Conservation (phyloP, 2,329 filamentous ascomycete species). For the Diaporthe sp. region DNA sequence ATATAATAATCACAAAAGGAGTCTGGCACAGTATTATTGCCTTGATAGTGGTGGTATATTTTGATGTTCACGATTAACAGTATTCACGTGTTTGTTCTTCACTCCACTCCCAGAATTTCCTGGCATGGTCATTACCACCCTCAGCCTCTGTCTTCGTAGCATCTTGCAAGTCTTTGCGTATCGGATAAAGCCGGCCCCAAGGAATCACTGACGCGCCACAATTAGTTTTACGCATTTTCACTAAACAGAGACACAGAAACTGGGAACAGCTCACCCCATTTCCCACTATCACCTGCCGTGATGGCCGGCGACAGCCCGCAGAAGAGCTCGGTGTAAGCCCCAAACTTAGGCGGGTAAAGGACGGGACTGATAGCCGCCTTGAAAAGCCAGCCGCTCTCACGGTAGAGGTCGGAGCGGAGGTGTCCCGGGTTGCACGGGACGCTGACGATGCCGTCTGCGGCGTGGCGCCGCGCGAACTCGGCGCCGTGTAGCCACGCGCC, state of each 20-base stretch:
- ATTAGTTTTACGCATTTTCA: not conserved
- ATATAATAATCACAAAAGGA: not conserved
- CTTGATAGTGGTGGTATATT: not conserved
- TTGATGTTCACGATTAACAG: not conserved
- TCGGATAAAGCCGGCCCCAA: slow-evolving; percentile 49
- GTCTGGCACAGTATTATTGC: not conserved
- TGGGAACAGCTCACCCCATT: slow-evolving; percentile 36
- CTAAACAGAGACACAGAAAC: not conserved
- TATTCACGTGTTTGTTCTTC: slow-evolving; percentile 47
- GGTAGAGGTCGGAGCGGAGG: slow-evolving; percentile 39
- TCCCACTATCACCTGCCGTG: slow-evolving; percentile 40
- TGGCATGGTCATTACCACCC: slow-evolving; percentile 48
- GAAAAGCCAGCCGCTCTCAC: slow-evolving; percentile 20
- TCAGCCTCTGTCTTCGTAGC: slow-evolving; percentile 46
- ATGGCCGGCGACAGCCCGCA: slow-evolving; percentile 49
- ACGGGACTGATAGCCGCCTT: not conserved
- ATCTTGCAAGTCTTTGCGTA: slow-evolving; percentile 43
- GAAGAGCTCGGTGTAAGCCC: slow-evolving; percentile 53
- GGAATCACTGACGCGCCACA: slow-evolving; percentile 44
- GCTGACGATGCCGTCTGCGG: slow-evolving; percentile 39
- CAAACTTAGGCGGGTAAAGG: slow-evolving; percentile 39
- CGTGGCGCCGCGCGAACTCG: slow-evolving; percentile 40
- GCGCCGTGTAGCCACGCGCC: slow-evolving; percentile 38
- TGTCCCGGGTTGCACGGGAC: slow-evolving; percentile 43
- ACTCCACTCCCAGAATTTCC: slow-evolving; percentile 54